Conservation (phyloP, 164 flowering plant genomes). For the Amborella trichopoda region DNA sequence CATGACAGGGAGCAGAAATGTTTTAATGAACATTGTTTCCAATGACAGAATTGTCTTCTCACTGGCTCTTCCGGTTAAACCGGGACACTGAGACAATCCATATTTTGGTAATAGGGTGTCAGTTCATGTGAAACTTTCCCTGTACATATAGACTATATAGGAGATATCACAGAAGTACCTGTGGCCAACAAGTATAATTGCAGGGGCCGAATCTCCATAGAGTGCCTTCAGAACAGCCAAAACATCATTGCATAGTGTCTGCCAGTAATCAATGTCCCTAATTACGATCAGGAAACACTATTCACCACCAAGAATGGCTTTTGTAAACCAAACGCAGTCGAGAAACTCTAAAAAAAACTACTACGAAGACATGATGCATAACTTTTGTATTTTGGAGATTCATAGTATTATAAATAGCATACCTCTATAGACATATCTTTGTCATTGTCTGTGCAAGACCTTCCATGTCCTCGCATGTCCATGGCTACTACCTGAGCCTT, state of each 20-base stretch:
- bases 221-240: constrained; percentile 59
- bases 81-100: no score
- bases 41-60: no score
- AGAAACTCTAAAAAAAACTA: no score
- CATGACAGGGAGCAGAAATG: no score
- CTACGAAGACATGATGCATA: no score
- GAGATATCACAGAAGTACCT: constrained; percentile 68
- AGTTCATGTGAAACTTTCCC: no score
- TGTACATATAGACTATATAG: no score
- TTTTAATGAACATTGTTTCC: no score
- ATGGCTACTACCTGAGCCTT: constrained; percentile 79
- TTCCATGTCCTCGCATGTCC: constrained; percentile 98
- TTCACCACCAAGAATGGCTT: not conserved
- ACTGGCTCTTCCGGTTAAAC: no score
- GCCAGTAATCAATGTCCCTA: constrained; percentile 13
- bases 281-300: not conserved
- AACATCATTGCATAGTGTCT: constrained; percentile 89
- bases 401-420: constrained; percentile 1
- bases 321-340: no score
- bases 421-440: constrained; percentile 82
- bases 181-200: constrained; percentile 96
- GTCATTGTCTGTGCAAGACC: constrained; percentile 72
- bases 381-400: no score
- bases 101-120: no score
- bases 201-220: constrained; percentile 91